Evolutionary conservation across 192 early-diverging fungal genomes (phyloP).

Genomic region (Paraglomus occultum): DNA sequence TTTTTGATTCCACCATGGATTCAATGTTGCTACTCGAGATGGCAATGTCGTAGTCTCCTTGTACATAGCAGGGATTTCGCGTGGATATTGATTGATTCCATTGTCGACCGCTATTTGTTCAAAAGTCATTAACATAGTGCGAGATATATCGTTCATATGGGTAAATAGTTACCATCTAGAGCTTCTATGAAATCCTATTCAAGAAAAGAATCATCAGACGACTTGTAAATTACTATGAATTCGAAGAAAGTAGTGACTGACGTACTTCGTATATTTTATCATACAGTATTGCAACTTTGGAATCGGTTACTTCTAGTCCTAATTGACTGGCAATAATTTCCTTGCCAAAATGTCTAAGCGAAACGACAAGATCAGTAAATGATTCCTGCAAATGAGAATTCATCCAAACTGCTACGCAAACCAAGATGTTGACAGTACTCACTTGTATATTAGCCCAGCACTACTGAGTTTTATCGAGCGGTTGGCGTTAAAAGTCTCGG

Average conservation of each 20-base stretch:
- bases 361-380: conserved; percentile 19
- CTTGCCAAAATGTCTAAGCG: conserved; percentile 76
- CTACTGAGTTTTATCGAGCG: conserved; percentile 87
- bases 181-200: conserved; percentile 67
- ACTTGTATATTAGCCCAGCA: conserved; percentile 96
- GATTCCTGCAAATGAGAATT: conserved; percentile 22
- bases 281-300: conserved; percentile 67
- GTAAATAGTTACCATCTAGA: conserved; percentile 61
- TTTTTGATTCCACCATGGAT: conserved; percentile 93
- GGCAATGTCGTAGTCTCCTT: conserved; percentile 78
- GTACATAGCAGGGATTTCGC: conserved; percentile 76
- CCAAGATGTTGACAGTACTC: conserved; percentile 5
- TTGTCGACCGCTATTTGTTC: conserved; percentile 60
- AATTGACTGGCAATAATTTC: conserved; percentile 69
- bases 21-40: conserved; percentile 78
- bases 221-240: too few relatives aligned
- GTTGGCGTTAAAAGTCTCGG: conserved; percentile 75
- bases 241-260: not conserved
- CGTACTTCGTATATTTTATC: conserved; percentile 77
- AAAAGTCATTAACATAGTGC: too few relatives aligned
- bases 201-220: not conserved
- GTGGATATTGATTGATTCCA: conserved; percentile 86
- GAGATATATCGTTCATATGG: too few relatives aligned
- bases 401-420: not conserved
- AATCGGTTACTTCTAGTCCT: conserved; percentile 47